phyloP scores from a whole-genome alignment of 306 rosid genomes.

The Quercus mongolica region DNA sequence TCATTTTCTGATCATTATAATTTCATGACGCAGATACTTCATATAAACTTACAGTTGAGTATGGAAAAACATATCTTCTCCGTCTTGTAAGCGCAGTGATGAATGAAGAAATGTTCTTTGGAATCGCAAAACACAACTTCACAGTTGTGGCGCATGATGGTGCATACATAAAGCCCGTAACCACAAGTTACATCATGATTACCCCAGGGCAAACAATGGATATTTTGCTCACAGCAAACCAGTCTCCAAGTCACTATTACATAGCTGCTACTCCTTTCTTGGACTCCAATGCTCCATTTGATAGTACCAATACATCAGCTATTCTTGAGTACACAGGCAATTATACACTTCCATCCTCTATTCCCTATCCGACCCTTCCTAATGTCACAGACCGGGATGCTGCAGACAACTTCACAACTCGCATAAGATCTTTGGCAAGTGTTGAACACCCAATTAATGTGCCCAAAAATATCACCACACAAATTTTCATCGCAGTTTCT shows the following conservation, averaged over 20 bases:
- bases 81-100: conserved; percentile 25
- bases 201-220: conserved; percentile 56
- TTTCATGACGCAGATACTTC: conserved; percentile 28
- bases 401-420: conserved; percentile 14
- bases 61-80: conserved; percentile 37
- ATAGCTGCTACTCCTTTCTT: conserved; percentile 24
- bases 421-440: conserved; percentile 29
- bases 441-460: conserved; percentile 23
- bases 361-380: conserved; percentile 25
- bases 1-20: no score
- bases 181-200: conserved; percentile 29
- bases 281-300: not conserved
- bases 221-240: conserved; percentile 33
- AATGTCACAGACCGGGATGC: not conserved
- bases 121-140: conserved; percentile 36
- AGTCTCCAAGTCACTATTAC: conserved; percentile 19
- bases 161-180: conserved; percentile 34
- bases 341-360: conserved; percentile 5
- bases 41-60: conserved; percentile 4
- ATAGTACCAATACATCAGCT: conserved; percentile 23
- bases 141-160: conserved; percentile 36
- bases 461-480: conserved; percentile 13
- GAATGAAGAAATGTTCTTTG: conserved; percentile 40
- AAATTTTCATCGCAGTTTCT: conserved; percentile 22
- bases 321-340: conserved; percentile 26